Evolutionary conservation across 441 rosid species (phyloP).

Genomic region (Populus hybrid): DNA sequence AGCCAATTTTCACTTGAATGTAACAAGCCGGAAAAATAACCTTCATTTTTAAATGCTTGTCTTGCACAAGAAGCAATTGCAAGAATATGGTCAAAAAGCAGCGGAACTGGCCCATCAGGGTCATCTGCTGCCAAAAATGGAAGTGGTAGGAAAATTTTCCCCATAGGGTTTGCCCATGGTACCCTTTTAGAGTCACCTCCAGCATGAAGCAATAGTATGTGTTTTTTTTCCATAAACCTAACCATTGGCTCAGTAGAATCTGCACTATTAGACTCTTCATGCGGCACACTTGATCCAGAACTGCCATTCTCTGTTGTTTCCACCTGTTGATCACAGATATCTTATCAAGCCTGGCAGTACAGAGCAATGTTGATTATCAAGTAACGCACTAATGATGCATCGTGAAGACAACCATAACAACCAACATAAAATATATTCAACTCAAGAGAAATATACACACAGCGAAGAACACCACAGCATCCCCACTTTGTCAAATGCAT

Average conservation of each 20-base stretch:
- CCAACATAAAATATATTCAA: not conserved
- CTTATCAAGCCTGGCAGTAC: slow-evolving; percentile 23
- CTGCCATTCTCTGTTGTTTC: slow-evolving; percentile 29
- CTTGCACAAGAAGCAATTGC: slow-evolving; percentile 93
- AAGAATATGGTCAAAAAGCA: slow-evolving; percentile 95
- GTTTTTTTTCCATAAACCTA: slow-evolving; percentile 56
- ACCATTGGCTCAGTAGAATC: slow-evolving; percentile 32
- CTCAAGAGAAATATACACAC: not conserved
- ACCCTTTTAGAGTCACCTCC: slow-evolving; percentile 99
- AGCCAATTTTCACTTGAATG: not conserved
- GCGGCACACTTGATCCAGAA: slow-evolving; percentile 25
- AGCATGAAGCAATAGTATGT: slow-evolving; percentile 91
- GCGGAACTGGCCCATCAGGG: slow-evolving; percentile 92
- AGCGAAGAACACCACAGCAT: not conserved
- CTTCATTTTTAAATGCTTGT: slow-evolving; percentile 69
- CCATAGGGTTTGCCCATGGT: slow-evolving; percentile 99
- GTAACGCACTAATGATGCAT: not conserved
- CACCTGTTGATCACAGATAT: slow-evolving; percentile 42
- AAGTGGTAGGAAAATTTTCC: slow-evolving; percentile 89
- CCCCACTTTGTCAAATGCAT: not conserved
- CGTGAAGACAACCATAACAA: slow-evolving; percentile 1
- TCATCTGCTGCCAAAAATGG: slow-evolving; percentile 92
- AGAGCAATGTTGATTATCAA: slow-evolving; percentile 10
- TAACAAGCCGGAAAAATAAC: slow-evolving; percentile 28
- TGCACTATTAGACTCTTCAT: slow-evolving; percentile 18